Base-by-base conservation (phyloP, 2,329 filamentous ascomycete species). In the Colletotrichum navitas region DNA sequence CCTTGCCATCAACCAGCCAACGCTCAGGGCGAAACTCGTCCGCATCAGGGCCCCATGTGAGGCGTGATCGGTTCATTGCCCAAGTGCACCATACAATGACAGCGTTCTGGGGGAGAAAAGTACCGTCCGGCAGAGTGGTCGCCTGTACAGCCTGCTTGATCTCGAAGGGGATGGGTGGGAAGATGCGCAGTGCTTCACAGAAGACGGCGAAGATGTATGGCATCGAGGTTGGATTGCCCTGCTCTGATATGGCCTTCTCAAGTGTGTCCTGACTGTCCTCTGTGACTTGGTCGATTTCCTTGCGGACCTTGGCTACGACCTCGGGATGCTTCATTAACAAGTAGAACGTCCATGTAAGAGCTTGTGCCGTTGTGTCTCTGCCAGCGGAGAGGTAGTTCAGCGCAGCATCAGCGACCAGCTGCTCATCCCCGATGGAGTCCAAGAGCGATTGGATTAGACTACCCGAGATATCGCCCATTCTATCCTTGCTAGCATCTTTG, bases 311-410 rank as follows among this genome's bases (percentile, higher is more conserved):
- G 34, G 78, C 74, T 1, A 81, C 74, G 2, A 82, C 82, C 2
- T 76, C 73, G 0, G 83, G 84, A 72, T 90, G 81, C 45, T 83
- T 82, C 80, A 90, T 87, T 16, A 92, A 81, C 1, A 89, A 81
- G 77, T 91, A 90, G 51, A 91, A 84, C 0, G 86, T 85, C 90
- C 90, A 92, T 0, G 90, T 91, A 14, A 92, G 79, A 1, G 87
- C 88, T 75, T 92, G 90, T 0, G 89, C 90, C 8, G 89, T 90
- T 0, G 90, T 92, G 76, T 92, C 90, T 68, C 89, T 83, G 21
- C 89, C 88, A 0, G 90, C 90, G 1, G 89, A 91, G 12, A 92
- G 86, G 75, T 90, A 92, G 74, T 91, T 92, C 16, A 92, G 81
- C 0, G 90, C 90, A 3, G 90, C 87, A 77, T 92, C 90, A 11